Conservation (phyloP, 1,284 basidiomycete species). For the Boletus sp. region DNA sequence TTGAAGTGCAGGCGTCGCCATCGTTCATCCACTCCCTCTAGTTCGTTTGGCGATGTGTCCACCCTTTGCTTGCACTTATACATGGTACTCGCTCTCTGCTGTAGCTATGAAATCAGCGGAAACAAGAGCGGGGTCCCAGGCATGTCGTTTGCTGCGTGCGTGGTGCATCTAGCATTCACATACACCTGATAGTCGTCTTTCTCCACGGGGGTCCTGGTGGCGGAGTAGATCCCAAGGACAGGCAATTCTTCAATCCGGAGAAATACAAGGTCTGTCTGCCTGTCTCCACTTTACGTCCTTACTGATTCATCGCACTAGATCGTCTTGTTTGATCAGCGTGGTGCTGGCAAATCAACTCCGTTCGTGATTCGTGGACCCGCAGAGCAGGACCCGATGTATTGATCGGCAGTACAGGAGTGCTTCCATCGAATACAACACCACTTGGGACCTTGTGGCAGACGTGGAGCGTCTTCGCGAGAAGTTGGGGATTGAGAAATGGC, state of each 20-base stretch:
- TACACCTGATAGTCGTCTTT: conserved; percentile 61
- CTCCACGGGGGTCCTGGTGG: conserved; percentile 84
- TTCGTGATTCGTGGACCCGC: conserved; percentile 35
- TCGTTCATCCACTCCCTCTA: conserved; percentile 69
- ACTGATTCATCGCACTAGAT: conserved; percentile 44
- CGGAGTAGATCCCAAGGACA: conserved; percentile 61
- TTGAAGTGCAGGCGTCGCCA: conserved; percentile 58
- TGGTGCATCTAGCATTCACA: neutral
- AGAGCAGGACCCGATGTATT: conserved; percentile 11
- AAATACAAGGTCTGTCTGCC: conserved; percentile 66
- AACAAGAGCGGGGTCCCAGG: conserved; percentile 75
- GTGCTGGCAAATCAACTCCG: conserved; percentile 83
- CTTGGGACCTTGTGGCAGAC: conserved; percentile 91
- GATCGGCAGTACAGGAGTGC: conserved; percentile 49
- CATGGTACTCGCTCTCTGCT: neutral
- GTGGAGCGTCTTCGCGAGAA: conserved; percentile 79
- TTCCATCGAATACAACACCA: conserved; percentile 83
- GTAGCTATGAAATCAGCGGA: conserved; percentile 77
- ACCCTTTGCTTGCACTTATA: conserved; percentile 3
- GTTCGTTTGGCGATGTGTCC: conserved; percentile 43
- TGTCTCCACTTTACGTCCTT: conserved; percentile 9
- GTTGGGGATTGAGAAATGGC: conserved; percentile 79
- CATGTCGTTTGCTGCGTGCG: conserved; percentile 30
- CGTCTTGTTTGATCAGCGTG: conserved; percentile 80
- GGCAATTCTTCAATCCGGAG: conserved; percentile 76